phyloP scores from a whole-genome alignment of 2,329 filamentous ascomycete genomes.

The Pestalotiopsis sp. region DNA sequence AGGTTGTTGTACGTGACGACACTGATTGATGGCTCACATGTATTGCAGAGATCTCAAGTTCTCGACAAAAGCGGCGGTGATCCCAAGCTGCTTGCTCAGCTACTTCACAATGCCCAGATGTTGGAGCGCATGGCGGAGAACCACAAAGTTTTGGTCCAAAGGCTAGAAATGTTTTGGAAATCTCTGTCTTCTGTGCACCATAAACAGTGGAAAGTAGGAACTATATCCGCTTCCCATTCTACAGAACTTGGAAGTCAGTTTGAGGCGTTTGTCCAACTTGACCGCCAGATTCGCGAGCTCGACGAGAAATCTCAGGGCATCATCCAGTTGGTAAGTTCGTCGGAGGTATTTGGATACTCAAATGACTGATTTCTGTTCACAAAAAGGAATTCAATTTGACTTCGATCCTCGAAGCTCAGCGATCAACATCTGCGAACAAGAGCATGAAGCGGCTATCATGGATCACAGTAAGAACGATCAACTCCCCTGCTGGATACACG shows the following conservation, averaged over 20 bases:
- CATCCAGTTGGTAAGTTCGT: neutral
- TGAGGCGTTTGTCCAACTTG: neutral
- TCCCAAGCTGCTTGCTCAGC: neutral
- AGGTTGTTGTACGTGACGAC: neutral
- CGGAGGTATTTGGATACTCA: too few relatives aligned
- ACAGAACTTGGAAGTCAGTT: neutral
- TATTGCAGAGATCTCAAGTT: neutral
- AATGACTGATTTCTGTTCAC: neutral
- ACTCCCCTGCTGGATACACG: too few relatives aligned
- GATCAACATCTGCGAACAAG: neutral
- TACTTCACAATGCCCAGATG: neutral
- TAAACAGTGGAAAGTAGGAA: neutral
- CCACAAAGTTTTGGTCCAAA: neutral
- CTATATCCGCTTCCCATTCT: neutral
- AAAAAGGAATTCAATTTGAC: neutral
- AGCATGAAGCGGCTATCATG: neutral
- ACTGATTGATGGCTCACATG: neutral
- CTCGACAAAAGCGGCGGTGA: neutral
- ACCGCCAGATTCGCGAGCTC: neutral
- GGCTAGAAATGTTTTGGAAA: neutral
- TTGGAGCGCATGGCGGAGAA: neutral
- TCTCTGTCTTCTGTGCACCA: neutral
- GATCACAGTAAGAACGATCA: neutral
- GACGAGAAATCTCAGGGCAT: neutral
- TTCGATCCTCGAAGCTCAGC: neutral